Conservation (phyloP, 1,284 basidiomycete species). For the Microbotryum lychnidis-dioicae region DNA sequence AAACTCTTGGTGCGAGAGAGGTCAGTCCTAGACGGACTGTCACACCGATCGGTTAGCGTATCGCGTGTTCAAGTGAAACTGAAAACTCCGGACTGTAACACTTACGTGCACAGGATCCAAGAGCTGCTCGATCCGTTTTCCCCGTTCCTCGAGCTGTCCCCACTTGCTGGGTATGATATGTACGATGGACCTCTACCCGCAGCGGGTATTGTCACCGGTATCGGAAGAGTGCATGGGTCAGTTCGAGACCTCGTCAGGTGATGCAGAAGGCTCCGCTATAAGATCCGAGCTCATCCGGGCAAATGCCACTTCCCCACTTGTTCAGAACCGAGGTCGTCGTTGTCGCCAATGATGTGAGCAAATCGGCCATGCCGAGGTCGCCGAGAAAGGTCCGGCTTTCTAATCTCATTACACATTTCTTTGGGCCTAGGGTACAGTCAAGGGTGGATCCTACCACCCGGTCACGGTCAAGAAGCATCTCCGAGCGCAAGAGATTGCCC, state of each 20-base stretch:
- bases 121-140: constrained; percentile 73
- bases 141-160: constrained; percentile 81
- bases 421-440: constrained; percentile 53
- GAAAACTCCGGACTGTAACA: background rate
- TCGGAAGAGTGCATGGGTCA: constrained; percentile 53
- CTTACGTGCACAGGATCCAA: constrained; percentile 46
- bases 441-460: constrained; percentile 88
- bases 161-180: constrained; percentile 77
- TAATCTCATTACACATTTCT: too few relatives aligned
- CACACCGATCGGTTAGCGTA: background rate
- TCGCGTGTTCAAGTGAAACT: background rate
- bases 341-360: constrained; percentile 87
- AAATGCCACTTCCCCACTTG: background rate
- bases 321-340: constrained; percentile 65
- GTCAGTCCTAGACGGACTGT: background rate
- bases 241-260: background rate
- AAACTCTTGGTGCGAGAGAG: constrained; percentile 27
- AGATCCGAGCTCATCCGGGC: background rate
- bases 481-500: constrained; percentile 83
- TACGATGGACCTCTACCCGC: constrained; percentile 75
- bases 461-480: constrained; percentile 93
- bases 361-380: constrained; percentile 44
- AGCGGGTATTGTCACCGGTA: constrained; percentile 84
- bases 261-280: too few relatives aligned
- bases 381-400: too few relatives aligned